Base-by-base conservation (phyloP, 768 basidiomycete genomes). In the Collybiopsis luxurians region DNA sequence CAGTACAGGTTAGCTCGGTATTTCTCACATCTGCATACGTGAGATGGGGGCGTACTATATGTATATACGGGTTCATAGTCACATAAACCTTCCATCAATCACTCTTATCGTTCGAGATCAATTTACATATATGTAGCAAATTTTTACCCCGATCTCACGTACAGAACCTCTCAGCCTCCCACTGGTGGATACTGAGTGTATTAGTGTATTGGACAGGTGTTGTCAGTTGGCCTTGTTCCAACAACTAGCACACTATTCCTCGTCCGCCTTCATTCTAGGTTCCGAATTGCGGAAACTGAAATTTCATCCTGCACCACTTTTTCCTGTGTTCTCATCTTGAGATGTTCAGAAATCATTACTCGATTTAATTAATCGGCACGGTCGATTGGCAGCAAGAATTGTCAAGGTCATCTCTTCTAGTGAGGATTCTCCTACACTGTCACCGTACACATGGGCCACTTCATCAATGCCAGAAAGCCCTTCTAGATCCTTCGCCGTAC, bases 71-170 rank as follows among this genome's bases (percentile, higher is more conserved):
- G 43, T 45, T 54, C 42, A 54, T 21, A 55, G 54, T 55, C 54
- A 55, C 45, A 47, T 52, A 50, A 59, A 64, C 70, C 67, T 74
- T 67, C 72, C 77, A 81, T 79, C 78, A 80, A 72, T 79, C 77
- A 77, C 75, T 71, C 71, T 78, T 79, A 79, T 79, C 79, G 67
- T 68, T 66, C 71, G 71, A 72, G 71, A 66, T 57, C 60, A 53
- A 36, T 45, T 30, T 48, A 55, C 55, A 59, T 56, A 26, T 55
- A 59, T 59, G 48, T 57, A 53, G 27, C 40, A 49, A 44, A 42
- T 58, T 59, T 51, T 51, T 46, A 63, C 61, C 50, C 40, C 36
- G 39, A 55, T 55, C 54, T 55, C 54, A 55, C 54, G 54, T 45
- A 55, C 42, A 54, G 28, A 10, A 15, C 50, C 31, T 51, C 24